Percentiles rank a stretch among this genome's conserved stretches.
Conservation (phyloP, 2,329 filamentous ascomycete genomes). For the Chaetothyriales sp. region DNA sequence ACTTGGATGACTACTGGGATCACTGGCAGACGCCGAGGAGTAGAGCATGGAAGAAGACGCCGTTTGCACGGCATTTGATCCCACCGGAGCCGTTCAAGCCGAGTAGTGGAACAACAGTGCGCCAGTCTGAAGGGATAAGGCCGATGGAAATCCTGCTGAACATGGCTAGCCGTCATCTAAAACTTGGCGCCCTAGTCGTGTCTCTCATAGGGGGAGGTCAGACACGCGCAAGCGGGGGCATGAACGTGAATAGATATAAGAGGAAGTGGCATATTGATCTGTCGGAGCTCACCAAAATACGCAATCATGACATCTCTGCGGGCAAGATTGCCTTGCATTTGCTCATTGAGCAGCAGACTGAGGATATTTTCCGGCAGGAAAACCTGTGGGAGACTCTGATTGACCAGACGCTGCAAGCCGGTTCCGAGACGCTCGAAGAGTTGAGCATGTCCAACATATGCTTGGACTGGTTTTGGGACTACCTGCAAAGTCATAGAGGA, state of each 20-base stretch:
- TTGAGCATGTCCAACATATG: background rate
- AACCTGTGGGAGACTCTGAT: background rate
- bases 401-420: background rate
- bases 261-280: slow-evolving; percentile 1
- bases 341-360: background rate
- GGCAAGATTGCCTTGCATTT: slow-evolving; percentile 1
- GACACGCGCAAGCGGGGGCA: background rate
- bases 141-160: background rate
- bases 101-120: background rate
- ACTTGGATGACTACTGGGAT: background rate
- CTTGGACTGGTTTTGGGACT: background rate
- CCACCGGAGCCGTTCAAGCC: slow-evolving; percentile 1
- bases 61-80: background rate
- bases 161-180: background rate
- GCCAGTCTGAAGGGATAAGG: slow-evolving; percentile 1
- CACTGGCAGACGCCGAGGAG: slow-evolving; percentile 1
- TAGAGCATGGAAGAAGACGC: background rate
- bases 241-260: background rate
- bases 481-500: background rate
- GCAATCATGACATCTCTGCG: background rate
- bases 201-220: background rate
- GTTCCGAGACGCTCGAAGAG: background rate
- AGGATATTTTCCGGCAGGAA: background rate
- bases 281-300: background rate
- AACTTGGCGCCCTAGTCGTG: background rate